Base-by-base conservation (phyloP, 2,329 filamentous ascomycete genomes). In the Botrytis pseudocinerea region DNA sequence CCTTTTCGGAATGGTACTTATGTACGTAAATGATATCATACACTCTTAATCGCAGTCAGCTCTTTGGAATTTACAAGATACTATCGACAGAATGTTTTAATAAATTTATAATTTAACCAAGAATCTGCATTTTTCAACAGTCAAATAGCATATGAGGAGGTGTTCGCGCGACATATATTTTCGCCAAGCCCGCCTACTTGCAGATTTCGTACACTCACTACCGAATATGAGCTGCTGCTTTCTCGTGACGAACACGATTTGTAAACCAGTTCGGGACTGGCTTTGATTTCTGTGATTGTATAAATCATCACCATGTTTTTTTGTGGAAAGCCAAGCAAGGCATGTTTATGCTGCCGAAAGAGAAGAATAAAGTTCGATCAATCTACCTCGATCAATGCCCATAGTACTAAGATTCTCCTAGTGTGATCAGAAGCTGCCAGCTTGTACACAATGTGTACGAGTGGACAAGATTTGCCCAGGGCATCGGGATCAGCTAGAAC, bases 391-490 rank as follows among this genome's bases (percentile, higher is more conserved):
- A 40, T 22, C 25, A 20, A 40, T 44, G 28, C 32, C 62, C 20
- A 16, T 51, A 66, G 46, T 32, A 71, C 68, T 63, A 25, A 62
- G 72, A 18, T 25, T 35, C 22, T 71, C 32, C 35, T 48, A 74
- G 86, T 88, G 86, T 77, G 86, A 88, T 76, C 85, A 87, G 77
- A 82, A 80, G 70, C 82, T 84, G 65, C 85, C 86, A 18, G 82
- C 83, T 70, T 89, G 87, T 74, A 86, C 85, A 71, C 87, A 88
- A 79, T 88, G 86, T 77, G 82, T 85, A 71, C 86, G 87, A 79
- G 84, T 85, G 59, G 82, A 84, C 66, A 84, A 86, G 75, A 75
- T 81, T 79, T 88, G 86, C 73, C 84, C 85, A 28, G 87, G 87
- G 71, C 88, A 88, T 76, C 82, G 87, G 57, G 88, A 89, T 76